Base-by-base conservation (phyloP, 176 grass and related monocot species). In the Eleusine coracana region DNA sequence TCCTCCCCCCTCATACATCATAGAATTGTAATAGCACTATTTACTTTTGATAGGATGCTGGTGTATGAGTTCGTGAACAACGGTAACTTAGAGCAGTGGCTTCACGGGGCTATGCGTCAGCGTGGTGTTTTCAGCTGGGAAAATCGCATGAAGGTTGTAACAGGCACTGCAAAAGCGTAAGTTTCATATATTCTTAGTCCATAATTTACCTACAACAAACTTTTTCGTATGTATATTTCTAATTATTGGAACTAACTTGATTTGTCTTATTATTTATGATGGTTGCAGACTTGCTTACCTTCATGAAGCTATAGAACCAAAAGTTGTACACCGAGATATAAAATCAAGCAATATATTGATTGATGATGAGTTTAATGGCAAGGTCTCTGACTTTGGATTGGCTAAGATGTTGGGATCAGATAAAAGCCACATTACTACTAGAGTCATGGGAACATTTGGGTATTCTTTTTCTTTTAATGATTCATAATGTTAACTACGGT, bases 361-460 rank as follows among this genome's bases (percentile, higher is more conserved):
- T 72, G 93, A 99, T 66, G 84, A 92, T 87, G 97, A 96, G 74
- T 99, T 94, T 66, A 99, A 92, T 71, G 93, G 97, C 41, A 99
- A 96, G 68, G 78, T 99, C 67, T 99, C 97, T 76, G 97, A 99
- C 81, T 94, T 99, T 8, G 97, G 97, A 81, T 90, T 96, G 87
- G 93, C 93, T 46, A 99, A 99, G 81, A 84, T 99, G 73, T 92
- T 99, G 83, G 97, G 91, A 5, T 95, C 97, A 23, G 97, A 91
- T 78, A 94, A 99, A 88, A 99, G 97, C 81, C 87, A 99, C 56
- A 86, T 99, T 74, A 92, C 93, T 16, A 99, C 97, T 86, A 89
- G 97, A 90, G 97, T 99, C 49, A 99, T 99, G 96, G 96, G 96
- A 66, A 99, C 96, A 77, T 99, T 99, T 83, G 96, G 96, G 96